These are phyloP conservation scores for Colletotrichum sp. DNA, from an alignment of 2,329 filamentous ascomycete species.

Conservation along the genomic window DNA sequence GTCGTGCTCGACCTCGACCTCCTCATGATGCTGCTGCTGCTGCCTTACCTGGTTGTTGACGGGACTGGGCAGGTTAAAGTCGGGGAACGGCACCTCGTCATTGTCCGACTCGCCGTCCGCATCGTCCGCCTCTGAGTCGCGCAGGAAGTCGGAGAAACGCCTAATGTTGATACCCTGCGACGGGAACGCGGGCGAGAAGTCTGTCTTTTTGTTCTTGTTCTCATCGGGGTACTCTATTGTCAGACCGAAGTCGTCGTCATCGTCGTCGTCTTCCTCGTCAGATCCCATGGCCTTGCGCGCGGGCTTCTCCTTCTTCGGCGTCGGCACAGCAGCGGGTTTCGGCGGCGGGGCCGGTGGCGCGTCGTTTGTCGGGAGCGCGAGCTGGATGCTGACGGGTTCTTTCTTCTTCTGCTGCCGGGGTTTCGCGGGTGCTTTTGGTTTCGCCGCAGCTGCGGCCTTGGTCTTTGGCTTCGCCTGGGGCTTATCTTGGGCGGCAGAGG, in stretches of 20 bases:
- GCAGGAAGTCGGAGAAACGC: slow-evolving; percentile 59
- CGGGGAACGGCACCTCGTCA: slow-evolving; percentile 44
- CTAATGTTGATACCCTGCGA: slow-evolving; percentile 37
- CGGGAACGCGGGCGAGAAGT: slow-evolving; percentile 57
- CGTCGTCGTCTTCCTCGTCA: slow-evolving; percentile 59
- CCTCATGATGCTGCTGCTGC: slow-evolving; percentile 27
- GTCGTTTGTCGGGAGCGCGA: slow-evolving; percentile 38
- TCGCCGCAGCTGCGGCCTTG: slow-evolving; percentile 22
- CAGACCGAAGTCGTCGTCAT: slow-evolving; percentile 62
- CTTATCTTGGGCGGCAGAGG: slow-evolving; percentile 23
- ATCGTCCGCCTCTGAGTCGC: slow-evolving; percentile 51
- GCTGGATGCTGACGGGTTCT: slow-evolving; percentile 38
- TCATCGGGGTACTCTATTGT: slow-evolving; percentile 65
- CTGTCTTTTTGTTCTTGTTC: slow-evolving; percentile 32
- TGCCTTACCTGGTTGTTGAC: slow-evolving; percentile 44
- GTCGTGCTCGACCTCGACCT: slow-evolving; percentile 25
- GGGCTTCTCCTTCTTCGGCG: slow-evolving; percentile 30
- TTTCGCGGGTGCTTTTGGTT: slow-evolving; percentile 25
- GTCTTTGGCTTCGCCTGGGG: slow-evolving; percentile 19
- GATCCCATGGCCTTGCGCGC: slow-evolving; percentile 40
- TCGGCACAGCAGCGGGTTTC: not conserved
- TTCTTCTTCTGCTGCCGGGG: slow-evolving; percentile 37
- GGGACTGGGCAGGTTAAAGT: slow-evolving; percentile 59
- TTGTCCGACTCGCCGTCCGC: slow-evolving; percentile 53
- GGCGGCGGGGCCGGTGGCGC: slow-evolving; percentile 21